A percentile compares a stretch with the other conserved stretches of the same genome.
Evolutionary conservation across 1,284 basidiomycete species (phyloP).

Genomic region (Moesziomyces globuligerus): DNA sequence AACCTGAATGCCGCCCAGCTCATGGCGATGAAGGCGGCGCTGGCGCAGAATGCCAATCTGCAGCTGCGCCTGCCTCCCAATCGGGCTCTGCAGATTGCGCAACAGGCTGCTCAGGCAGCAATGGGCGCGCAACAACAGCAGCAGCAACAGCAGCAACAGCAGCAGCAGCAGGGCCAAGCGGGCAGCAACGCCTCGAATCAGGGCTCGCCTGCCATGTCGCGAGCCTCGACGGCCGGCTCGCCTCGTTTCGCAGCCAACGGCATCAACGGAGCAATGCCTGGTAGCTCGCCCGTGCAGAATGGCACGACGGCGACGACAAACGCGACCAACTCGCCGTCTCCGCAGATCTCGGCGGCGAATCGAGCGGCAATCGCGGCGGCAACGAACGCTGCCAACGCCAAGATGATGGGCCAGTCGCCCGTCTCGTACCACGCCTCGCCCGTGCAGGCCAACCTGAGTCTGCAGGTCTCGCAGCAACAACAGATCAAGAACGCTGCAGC

Average conservation of each 20-base stretch:
- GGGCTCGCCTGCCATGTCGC: constrained; percentile 48
- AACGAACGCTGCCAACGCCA: constrained; percentile 36
- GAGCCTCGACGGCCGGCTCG: constrained; percentile 45
- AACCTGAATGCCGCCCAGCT: constrained; percentile 47
- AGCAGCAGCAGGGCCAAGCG: constrained; percentile 23
- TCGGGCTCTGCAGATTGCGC: constrained; percentile 51
- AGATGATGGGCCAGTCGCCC: constrained; percentile 43
- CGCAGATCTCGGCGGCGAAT: constrained; percentile 47
- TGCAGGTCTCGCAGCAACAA: constrained; percentile 40
- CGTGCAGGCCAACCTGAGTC: constrained; percentile 34
- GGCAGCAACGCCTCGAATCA: constrained; percentile 38
- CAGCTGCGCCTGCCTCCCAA: constrained; percentile 53
- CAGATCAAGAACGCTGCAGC: constrained; percentile 36
- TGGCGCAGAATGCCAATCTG: constrained; percentile 51
- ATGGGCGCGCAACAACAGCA: constrained; percentile 35
- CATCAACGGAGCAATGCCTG: constrained; percentile 28
- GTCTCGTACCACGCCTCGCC: constrained; percentile 42
- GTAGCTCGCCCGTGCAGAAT: constrained; percentile 38
- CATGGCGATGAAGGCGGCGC: constrained; percentile 56
- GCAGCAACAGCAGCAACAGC: constrained; percentile 21
- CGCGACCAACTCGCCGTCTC: constrained; percentile 45
- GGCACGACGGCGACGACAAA: constrained; percentile 34
- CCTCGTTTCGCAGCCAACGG: constrained; percentile 44
- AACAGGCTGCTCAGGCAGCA: constrained; percentile 49
- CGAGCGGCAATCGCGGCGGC: constrained; percentile 45